Conservation (phyloP, 306 rosid species). For the Casuarina glauca region DNA sequence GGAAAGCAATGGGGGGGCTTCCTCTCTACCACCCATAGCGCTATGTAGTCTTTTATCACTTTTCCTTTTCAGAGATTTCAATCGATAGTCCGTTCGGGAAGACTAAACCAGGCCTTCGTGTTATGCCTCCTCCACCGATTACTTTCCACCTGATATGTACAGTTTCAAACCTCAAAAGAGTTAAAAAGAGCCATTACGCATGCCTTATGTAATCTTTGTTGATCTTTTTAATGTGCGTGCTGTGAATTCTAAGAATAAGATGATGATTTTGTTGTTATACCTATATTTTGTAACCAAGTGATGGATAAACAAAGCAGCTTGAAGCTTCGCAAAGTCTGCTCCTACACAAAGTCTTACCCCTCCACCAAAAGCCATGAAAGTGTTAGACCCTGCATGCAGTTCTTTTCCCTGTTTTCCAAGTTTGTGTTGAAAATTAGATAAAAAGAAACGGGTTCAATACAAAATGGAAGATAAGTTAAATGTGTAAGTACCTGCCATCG, state of each 20-base stretch:
- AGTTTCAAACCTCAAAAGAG: too few species aligned
- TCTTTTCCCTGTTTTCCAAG: not conserved
- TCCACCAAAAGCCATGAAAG: slow-evolving; percentile 20
- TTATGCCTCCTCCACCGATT: slow-evolving; percentile 1
- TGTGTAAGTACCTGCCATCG: slow-evolving; percentile 15
- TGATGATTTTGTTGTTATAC: not conserved
- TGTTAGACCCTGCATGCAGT: slow-evolving; percentile 13
- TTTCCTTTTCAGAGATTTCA: not conserved
- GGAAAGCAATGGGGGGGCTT: too few species aligned
- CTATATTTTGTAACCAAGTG: slow-evolving; percentile 5
- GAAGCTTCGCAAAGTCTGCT: slow-evolving; percentile 20
- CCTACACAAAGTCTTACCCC: slow-evolving; percentile 18
- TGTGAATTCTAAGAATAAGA: too few species aligned
- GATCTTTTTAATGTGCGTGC: too few species aligned
- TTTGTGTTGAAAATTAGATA: too few species aligned
- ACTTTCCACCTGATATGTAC: slow-evolving; percentile 9
- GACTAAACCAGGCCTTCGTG: slow-evolving; percentile 9
- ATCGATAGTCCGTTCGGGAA: slow-evolving; percentile 17
- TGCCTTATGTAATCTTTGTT: too few species aligned
- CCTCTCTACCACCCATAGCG: too few species aligned
- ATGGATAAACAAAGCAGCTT: slow-evolving; percentile 11
- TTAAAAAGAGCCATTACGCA: too few species aligned
- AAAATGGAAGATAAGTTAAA: not conserved
- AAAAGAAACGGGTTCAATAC: not conserved
- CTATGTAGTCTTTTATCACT: not conserved